These are phyloP conservation scores for Hypericum perforatum DNA, from an alignment of 345 rosid genomes.

Conservation along the genomic window DNA sequence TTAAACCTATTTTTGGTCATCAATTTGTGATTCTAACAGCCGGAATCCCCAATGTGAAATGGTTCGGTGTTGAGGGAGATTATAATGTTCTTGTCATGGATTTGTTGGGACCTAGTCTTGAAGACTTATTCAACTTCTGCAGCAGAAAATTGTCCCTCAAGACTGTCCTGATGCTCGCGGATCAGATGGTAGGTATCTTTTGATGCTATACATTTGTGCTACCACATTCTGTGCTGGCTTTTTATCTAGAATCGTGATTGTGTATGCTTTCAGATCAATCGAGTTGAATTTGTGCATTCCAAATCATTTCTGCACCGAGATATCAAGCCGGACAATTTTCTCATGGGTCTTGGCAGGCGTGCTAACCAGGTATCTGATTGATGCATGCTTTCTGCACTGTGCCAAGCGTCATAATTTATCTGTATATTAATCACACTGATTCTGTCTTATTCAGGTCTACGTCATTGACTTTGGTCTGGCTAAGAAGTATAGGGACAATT, in stretches of 20 bases:
- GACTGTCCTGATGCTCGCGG: conserved; percentile 91
- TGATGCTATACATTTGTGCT: not conserved
- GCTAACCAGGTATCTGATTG: conserved; percentile 57
- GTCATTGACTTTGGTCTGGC: conserved; percentile 87
- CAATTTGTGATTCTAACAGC: conserved; percentile 29
- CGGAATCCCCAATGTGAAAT: conserved; percentile 70
- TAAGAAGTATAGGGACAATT: conserved; percentile 73
- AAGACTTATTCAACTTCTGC: conserved; percentile 84
- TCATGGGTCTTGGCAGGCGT: conserved; percentile 86
- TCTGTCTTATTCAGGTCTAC: conserved; percentile 43
- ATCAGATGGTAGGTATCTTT: conserved; percentile 62
- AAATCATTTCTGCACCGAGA: conserved; percentile 87
- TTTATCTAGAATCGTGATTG: too few species aligned
- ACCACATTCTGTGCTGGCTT: not conserved
- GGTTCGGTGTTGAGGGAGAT: conserved; percentile 86
- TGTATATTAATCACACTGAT: conserved; percentile 7
- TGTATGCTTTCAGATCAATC: conserved; percentile 43
- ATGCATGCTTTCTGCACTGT: conserved; percentile 5
- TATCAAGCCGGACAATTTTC: conserved; percentile 87
- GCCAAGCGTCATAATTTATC: not conserved
- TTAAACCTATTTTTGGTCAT: not conserved
- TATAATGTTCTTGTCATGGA: conserved; percentile 81
- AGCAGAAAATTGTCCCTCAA: conserved; percentile 75
- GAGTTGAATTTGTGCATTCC: conserved; percentile 77
- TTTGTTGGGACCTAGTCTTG: conserved; percentile 88